A percentile compares a stretch with the other conserved stretches of the same genome.
phyloP scores from a whole-genome alignment of 2,329 filamentous ascomycete genomes.

The Zymoseptoria ardabiliae region DNA sequence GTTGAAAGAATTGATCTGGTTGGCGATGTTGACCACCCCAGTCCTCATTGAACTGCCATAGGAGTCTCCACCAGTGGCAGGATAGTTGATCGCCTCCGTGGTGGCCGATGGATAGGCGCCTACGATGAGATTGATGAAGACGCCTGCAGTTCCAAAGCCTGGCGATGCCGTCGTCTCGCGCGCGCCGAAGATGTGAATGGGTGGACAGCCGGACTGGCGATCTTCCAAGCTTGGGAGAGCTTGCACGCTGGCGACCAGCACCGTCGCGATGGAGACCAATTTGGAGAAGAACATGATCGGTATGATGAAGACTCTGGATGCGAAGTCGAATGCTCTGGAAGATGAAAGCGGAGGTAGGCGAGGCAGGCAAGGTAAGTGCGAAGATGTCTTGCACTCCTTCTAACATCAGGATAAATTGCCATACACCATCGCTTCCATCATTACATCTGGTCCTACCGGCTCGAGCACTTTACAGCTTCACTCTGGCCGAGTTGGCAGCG shows the following conservation, averaged over 20 bases:
- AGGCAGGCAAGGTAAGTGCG: not conserved
- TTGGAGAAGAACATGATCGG: not conserved
- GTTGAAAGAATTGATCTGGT: constrained; percentile 19
- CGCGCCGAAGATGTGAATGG: constrained; percentile 39
- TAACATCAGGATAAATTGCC: not conserved
- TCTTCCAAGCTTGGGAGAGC: not conserved
- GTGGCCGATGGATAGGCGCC: constrained; percentile 35
- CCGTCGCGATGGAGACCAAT: not conserved
- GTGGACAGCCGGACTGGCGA: constrained; percentile 29
- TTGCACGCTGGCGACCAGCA: not conserved
- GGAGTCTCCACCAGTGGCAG: constrained; percentile 53
- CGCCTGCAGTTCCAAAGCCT: constrained; percentile 36
- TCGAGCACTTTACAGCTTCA: not conserved
- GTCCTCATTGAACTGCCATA: constrained; percentile 54
- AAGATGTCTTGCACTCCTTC: not conserved
- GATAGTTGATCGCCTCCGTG: constrained; percentile 37
- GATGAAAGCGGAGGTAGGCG: not conserved
- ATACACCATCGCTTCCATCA: not conserved
- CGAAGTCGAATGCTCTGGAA: not conserved
- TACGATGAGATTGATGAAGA: constrained; percentile 36
- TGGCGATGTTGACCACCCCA: constrained; percentile 40
- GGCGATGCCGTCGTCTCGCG: constrained; percentile 36
- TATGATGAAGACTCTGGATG: not conserved
- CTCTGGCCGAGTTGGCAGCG: not conserved
- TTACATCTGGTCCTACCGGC: no score